Percentiles rank a stretch among this genome's conserved stretches.
Evolutionary conservation across 139 green algal species (phyloP).

Genomic region (Axilococcus clingmanii): DNA sequence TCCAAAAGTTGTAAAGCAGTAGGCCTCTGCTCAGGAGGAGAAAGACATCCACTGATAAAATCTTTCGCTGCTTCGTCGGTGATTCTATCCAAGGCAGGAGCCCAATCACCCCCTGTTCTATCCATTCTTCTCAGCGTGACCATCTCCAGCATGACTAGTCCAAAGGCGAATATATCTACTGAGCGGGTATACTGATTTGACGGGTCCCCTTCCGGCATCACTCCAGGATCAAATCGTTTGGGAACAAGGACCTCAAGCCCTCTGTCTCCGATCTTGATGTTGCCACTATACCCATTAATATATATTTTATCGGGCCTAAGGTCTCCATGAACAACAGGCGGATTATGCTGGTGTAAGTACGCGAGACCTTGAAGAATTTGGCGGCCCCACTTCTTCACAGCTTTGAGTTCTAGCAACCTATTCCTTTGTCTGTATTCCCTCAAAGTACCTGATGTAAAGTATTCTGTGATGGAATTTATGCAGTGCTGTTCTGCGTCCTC

Average conservation of each 20-base stretch:
- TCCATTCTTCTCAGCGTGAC: slow-evolving; percentile 74
- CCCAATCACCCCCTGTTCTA: slow-evolving; percentile 22
- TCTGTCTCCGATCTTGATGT: slow-evolving; percentile 94
- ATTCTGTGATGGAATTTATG: slow-evolving; percentile 92
- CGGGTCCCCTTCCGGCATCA: slow-evolving; percentile 33
- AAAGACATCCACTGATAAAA: slow-evolving; percentile 80
- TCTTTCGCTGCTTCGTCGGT: slow-evolving; percentile 49
- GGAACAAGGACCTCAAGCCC: slow-evolving; percentile 76
- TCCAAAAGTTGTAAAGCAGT: slow-evolving; percentile 72
- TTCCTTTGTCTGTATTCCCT: slow-evolving; percentile 75
- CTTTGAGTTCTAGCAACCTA: slow-evolving; percentile 69
- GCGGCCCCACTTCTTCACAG: slow-evolving; percentile 81
- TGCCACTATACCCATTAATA: slow-evolving; percentile 81
- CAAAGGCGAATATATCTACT: slow-evolving; percentile 95
- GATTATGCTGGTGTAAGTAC: slow-evolving; percentile 80
- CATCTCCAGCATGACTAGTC: slow-evolving; percentile 94
- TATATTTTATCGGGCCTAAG: slow-evolving; percentile 67
- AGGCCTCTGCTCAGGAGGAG: slow-evolving; percentile 38
- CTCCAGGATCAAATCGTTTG: slow-evolving; percentile 40
- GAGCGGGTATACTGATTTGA: slow-evolving; percentile 39
- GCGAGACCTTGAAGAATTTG: slow-evolving; percentile 77
- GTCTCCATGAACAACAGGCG: slow-evolving; percentile 92
- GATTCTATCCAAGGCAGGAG: slow-evolving; percentile 48
- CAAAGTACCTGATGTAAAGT: slow-evolving; percentile 85
- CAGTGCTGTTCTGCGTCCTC: slow-evolving; percentile 44